Conservation (phyloP, 495 filamentous ascomycete genomes). For the Neurospora discreta region DNA sequence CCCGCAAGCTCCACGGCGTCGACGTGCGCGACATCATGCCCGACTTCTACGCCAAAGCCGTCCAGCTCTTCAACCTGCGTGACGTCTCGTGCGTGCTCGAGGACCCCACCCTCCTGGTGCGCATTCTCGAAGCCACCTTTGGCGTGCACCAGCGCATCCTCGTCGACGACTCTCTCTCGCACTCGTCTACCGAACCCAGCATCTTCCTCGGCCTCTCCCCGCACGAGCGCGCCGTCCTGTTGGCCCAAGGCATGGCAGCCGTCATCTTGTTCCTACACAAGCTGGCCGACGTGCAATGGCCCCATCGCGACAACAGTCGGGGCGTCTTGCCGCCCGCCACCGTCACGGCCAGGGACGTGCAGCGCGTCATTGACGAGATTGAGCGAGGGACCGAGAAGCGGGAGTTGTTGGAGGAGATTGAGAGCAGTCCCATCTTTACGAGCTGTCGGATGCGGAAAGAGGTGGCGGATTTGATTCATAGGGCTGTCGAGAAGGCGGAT, state of each 20-base stretch:
- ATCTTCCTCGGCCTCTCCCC: constrained; percentile 15
- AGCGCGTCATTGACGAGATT: constrained; percentile 8
- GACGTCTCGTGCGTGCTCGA: constrained; percentile 7
- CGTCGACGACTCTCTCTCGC: constrained; percentile 10
- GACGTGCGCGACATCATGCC: constrained; percentile 21
- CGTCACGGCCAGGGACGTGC: constrained; percentile 1
- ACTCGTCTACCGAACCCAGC: constrained; percentile 9
- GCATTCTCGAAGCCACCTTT: constrained; percentile 13
- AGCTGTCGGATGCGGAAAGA: constrained; percentile 9
- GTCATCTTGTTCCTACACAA: constrained; percentile 17
- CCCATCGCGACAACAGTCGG: constrained; percentile 1
- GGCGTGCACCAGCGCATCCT: constrained; percentile 6
- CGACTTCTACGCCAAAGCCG: constrained; percentile 19
- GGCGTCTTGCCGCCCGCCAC: background rate
- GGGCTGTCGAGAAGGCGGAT: constrained; percentile 12
- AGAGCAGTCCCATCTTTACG: constrained; percentile 15
- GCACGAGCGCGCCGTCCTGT: constrained; percentile 20
- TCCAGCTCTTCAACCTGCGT: constrained; percentile 20
- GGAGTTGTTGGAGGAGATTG: constrained; percentile 12
- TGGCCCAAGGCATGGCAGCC: constrained; percentile 12
- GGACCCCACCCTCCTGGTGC: constrained; percentile 5
- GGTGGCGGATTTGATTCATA: constrained; percentile 15
- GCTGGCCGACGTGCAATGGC: constrained; percentile 20
- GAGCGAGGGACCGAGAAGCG: constrained; percentile 1
- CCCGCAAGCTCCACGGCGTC: constrained; percentile 17